Conservation (phyloP, 192 early-diverging fungal genomes). For the Backusella mclennaniae region DNA sequence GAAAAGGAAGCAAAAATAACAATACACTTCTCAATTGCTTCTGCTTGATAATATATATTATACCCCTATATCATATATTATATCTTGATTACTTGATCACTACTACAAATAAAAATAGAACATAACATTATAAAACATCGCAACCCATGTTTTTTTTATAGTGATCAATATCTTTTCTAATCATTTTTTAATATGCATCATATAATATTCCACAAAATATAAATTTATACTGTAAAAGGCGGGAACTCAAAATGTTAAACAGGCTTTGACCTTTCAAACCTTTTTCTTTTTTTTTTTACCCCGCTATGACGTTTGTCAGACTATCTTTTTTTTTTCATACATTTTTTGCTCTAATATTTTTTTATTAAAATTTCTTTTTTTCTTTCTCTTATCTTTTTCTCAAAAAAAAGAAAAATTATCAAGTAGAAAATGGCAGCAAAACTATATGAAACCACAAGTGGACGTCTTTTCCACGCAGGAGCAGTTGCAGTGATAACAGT, state of each 20-base stretch:
- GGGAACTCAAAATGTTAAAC: neutral
- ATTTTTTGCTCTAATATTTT: neutral
- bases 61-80: neutral
- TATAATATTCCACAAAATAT: too few relatives aligned
- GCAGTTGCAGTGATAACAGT: slow-evolving; percentile 77
- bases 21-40: neutral
- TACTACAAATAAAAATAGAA: neutral
- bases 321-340: neutral
- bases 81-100: neutral
- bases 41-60: neutral
- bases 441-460: slow-evolving; percentile 75
- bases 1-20: neutral
- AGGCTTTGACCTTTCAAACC: neutral
- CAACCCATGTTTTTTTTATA: neutral
- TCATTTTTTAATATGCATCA: neutral
- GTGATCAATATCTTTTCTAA: neutral
- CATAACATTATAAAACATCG: neutral
- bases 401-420: neutral
- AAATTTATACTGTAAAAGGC: neutral
- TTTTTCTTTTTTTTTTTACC: neutral
- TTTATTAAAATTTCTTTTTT: neutral
- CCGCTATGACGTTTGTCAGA: slow-evolving; percentile 1
- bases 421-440: slow-evolving; percentile 52
- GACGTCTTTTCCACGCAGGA: slow-evolving; percentile 78
- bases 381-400: neutral